phyloP scores from a whole-genome alignment of 2,329 filamentous ascomycete species.

The Niveomyces coronatus region DNA sequence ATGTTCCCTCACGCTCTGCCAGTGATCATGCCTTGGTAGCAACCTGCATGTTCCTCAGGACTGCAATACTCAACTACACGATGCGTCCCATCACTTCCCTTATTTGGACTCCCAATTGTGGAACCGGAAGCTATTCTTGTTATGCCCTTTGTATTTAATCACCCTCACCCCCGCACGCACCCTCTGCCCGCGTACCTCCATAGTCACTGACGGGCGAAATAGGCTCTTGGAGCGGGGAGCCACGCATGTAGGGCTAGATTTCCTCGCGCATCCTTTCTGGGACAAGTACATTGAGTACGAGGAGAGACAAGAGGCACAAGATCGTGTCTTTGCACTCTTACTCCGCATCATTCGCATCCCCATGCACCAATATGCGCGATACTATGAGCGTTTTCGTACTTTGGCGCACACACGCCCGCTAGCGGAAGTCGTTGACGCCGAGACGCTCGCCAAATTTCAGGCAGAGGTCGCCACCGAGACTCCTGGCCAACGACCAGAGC shows the following conservation, averaged over 20 bases:
- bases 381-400: conserved; percentile 82
- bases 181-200: conserved; percentile 2
- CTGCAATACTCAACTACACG: conserved; percentile 8
- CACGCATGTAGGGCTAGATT: conserved; percentile 78
- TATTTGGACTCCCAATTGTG: conserved; percentile 1
- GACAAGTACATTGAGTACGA: conserved; percentile 98
- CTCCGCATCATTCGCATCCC: conserved; percentile 78
- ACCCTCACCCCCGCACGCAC: conserved; percentile 13
- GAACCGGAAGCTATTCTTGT: conserved; percentile 6
- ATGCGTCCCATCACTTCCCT: conserved; percentile 9
- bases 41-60: conserved; percentile 21
- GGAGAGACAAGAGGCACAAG: conserved; percentile 73
- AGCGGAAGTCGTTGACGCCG: conserved; percentile 58
- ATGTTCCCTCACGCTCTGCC: conserved; percentile 56
- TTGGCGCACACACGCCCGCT: conserved; percentile 65
- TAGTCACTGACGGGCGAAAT: conserved; percentile 18
- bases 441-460: conserved; percentile 57
- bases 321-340: conserved; percentile 78
- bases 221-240: conserved; percentile 92
- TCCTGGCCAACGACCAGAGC: conserved; percentile 49
- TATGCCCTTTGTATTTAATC: conserved; percentile 16
- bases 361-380: conserved; percentile 90
- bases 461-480: conserved; percentile 62
- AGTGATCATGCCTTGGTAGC: conserved; percentile 46
- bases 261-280: conserved; percentile 93